Conservation (phyloP, 257 asterid species). For the Solanum arcanum region DNA sequence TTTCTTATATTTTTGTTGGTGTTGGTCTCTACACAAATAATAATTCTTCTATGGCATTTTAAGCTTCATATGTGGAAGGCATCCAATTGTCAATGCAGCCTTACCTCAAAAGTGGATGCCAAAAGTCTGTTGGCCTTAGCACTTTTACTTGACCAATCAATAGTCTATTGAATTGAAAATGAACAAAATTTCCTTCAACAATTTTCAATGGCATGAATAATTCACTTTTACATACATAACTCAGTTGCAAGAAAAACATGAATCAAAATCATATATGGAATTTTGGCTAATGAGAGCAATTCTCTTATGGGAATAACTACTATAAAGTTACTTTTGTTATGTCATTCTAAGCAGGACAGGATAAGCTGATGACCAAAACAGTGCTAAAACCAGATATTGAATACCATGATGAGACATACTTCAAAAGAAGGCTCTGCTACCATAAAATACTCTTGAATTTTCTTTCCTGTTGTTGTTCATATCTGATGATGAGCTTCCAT, state of each 20-base stretch:
- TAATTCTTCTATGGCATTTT: neutral
- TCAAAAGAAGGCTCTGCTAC: slow-evolving; percentile 76
- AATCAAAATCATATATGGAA: neutral
- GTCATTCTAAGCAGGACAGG: neutral
- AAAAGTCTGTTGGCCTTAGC: neutral
- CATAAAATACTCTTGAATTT: slow-evolving; percentile 59
- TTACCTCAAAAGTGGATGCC: neutral
- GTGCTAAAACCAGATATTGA: neutral
- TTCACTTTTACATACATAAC: neutral
- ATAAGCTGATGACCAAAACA: neutral
- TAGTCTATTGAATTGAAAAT: neutral
- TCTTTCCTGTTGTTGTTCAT: slow-evolving; percentile 33
- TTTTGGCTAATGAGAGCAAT: neutral
- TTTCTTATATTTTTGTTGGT: neutral
- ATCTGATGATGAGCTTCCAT: slow-evolving; percentile 9
- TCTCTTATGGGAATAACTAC: neutral
- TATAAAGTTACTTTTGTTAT: neutral
- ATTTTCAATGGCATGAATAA: neutral
- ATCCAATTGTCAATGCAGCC: neutral
- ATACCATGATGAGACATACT: neutral
- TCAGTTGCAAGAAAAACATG: neutral
- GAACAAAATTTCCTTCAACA: neutral
- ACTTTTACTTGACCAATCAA: neutral
- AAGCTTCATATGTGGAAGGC: neutral
- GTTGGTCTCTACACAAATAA: neutral